These are phyloP conservation scores for Clitoria ternatea DNA, from an alignment of 306 rosid species.

Conservation along the genomic window DNA sequence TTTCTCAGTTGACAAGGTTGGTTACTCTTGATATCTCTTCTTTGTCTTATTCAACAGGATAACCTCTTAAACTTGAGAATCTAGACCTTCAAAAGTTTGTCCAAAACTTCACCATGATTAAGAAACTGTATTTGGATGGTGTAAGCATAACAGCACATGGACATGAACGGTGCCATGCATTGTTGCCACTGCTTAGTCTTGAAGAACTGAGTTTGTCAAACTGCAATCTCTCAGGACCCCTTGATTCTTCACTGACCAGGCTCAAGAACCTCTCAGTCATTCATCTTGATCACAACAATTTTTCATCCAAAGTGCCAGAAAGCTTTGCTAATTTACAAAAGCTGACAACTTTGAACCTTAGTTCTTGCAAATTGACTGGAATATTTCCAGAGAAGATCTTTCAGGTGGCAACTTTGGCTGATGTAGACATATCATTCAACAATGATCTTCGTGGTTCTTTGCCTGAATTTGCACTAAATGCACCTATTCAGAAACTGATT, in stretches of 20 bases:
- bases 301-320: slow-evolving; percentile 31
- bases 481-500: background rate
- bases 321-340: slow-evolving; percentile 16
- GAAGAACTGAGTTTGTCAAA: slow-evolving; percentile 33
- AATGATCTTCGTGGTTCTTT: background rate
- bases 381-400: slow-evolving; percentile 29
- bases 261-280: slow-evolving; percentile 23
- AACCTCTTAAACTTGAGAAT: background rate
- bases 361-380: slow-evolving; percentile 15
- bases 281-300: slow-evolving; percentile 18
- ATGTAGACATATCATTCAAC: slow-evolving; percentile 8
- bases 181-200: slow-evolving; percentile 12
- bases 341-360: slow-evolving; percentile 15
- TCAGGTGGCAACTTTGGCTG: background rate
- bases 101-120: slow-evolving; percentile 27
- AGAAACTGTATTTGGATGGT: slow-evolving; percentile 45
- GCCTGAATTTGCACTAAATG: slow-evolving; percentile 22
- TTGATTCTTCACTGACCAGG: slow-evolving; percentile 13
- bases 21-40: slow-evolving; percentile 36
- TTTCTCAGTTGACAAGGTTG: slow-evolving; percentile 33
- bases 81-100: slow-evolving; percentile 11
- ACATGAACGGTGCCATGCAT: slow-evolving; percentile 40
- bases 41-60: background rate
- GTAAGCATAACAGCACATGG: slow-evolving; percentile 31
- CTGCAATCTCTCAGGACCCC: slow-evolving; percentile 35